Evolutionary conservation across 2,329 filamentous ascomycete genomes (phyloP), one percentile per base, ranked within the genome.

Genomic region (Sporothrix dimorphospora): DNA sequence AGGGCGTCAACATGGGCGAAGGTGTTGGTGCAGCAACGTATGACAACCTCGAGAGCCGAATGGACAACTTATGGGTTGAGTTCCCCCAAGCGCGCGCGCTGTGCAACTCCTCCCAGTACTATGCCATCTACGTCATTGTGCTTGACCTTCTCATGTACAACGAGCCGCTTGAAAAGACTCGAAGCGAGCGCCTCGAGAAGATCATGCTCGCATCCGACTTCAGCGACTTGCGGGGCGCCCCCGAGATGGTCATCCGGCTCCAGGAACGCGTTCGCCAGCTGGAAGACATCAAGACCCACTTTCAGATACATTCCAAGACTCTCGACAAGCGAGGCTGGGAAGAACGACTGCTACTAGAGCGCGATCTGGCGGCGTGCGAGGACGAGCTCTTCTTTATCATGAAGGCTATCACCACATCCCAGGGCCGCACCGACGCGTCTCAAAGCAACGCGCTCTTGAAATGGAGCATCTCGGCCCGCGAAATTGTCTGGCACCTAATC

Each of bases 301-400:
- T 99, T 86, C 94, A 98, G 81, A 90, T 97, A 72, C 94, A 98
- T 79, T 91, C 94, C 45, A 92, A 92, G 77, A 92, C 92, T 73
- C 86, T 99, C 34, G 95, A 98, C 80, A 90, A 91, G 77, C 90
- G 92, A 78, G 94, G 94, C 16, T 98, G 95, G 94, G 90, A 96
- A 78, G 95, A 98, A 79, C 89, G 94, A 45, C 85, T 98, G 73
- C 84, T 91, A n/a, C 87, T 99, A 57, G 96, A 99, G 79, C 91
- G 92, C 69, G 96, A 99, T 79, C 84, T 99, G 68, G 89, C 93
- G 11, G 90, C 90, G 24, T 98, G 94, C 78, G 96, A 98, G 80
- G 96, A 99, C 78, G 97, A 99, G 81, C 83, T 99, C 9, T 99
- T 99, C 86, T 99, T 99, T 83, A 92, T 99, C 85, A 98, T 99